Percentiles rank a stretch among this genome's conserved stretches.
Evolutionary conservation across 345 rosid genomes (phyloP).

Genomic region (Toxicodendron radicans): DNA sequence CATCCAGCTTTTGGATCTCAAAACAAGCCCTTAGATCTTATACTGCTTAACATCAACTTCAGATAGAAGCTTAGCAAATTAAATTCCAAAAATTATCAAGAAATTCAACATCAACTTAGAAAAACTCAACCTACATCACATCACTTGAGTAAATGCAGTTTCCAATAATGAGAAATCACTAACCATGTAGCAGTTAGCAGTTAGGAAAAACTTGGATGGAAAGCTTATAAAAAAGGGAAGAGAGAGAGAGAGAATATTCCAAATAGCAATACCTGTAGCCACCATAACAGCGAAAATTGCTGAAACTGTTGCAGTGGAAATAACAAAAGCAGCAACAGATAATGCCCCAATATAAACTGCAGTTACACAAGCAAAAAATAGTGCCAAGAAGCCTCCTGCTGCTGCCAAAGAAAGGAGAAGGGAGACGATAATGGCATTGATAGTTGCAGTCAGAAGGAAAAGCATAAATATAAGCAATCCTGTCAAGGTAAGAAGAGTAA

Average conservation of each 20-base stretch:
- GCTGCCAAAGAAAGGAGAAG: constrained; percentile 81
- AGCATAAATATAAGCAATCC: constrained; percentile 72
- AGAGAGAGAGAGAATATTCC: not conserved
- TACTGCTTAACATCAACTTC: not conserved
- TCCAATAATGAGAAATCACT: not conserved
- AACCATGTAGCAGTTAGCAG: not conserved
- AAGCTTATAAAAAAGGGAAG: too few relatives aligned
- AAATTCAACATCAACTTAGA: not conserved
- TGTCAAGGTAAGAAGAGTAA: constrained; percentile 62
- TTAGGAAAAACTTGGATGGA: not conserved
- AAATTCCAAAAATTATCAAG: not conserved
- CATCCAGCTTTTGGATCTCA: not conserved
- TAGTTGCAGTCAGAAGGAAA: constrained; percentile 79
- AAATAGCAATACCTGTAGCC: constrained; percentile 57
- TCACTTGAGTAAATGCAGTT: too few relatives aligned
- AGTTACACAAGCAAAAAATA: constrained; percentile 66
- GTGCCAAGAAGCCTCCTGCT: constrained; percentile 84
- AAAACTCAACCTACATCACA: too few relatives aligned
- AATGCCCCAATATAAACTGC: constrained; percentile 79
- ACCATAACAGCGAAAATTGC: constrained; percentile 54
- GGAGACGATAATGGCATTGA: constrained; percentile 67
- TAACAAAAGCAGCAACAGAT: constrained; percentile 64
- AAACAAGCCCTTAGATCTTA: not conserved
- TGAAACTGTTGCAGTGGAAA: constrained; percentile 63
- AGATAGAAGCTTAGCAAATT: not conserved